Evolutionary conservation across 1,284 basidiomycete genomes (phyloP).

Genomic region (Apiotrichum laibachii): DNA sequence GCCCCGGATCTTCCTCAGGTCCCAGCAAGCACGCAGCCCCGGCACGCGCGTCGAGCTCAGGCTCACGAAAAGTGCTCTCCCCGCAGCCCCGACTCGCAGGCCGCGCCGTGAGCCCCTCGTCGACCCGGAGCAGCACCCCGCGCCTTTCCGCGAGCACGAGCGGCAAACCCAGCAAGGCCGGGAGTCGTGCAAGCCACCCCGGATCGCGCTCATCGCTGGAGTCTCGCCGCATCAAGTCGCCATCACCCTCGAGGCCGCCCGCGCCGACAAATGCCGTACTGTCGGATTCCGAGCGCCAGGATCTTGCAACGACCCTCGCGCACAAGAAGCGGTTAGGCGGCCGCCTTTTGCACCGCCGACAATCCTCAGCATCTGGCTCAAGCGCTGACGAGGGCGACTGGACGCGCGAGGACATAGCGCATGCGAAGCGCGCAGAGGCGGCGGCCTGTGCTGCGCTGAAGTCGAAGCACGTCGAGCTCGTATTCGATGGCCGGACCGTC

Average conservation of each 20-base stretch:
- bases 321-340: constrained; percentile 5
- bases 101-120: no score
- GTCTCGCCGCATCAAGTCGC: not conserved
- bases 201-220: no score
- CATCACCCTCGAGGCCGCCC: not conserved
- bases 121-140: no score
- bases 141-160: no score
- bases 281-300: not conserved
- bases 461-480: constrained; percentile 8
- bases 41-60: no score
- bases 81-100: no score
- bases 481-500: constrained; percentile 4
- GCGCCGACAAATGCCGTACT: not conserved
- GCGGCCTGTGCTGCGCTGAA: not conserved
- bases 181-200: no score
- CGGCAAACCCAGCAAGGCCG: no score
- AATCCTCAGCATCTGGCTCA: not conserved
- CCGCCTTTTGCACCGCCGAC: not conserved
- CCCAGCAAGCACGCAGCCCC: no score
- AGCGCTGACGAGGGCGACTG: constrained; percentile 5
- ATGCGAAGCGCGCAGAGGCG: not conserved
- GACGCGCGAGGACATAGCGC: not conserved
- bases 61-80: no score
- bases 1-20: no score
- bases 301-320: not conserved